Conservation (phyloP, 257 asterid genomes). For the Cinchona pubescens region DNA sequence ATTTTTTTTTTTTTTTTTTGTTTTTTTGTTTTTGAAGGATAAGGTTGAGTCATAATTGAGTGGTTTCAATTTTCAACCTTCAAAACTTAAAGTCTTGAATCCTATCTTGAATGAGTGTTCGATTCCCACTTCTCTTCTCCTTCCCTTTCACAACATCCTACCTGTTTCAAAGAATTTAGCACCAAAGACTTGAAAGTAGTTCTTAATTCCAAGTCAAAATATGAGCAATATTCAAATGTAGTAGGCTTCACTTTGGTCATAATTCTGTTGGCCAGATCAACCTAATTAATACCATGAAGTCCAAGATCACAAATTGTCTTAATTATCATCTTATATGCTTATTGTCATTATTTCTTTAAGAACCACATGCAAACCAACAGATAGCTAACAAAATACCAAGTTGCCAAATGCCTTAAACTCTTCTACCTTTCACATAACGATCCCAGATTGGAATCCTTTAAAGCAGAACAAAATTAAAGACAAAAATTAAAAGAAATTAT, state of each 20-base stretch:
- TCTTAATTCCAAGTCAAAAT: neutral
- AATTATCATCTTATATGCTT: neutral
- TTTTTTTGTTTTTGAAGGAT: no score
- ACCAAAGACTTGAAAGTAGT: neutral
- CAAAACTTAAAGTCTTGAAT: no score
- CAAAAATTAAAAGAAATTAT: neutral
- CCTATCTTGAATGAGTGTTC: neutral
- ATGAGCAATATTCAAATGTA: neutral
- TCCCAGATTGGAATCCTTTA: no score
- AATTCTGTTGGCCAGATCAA: neutral
- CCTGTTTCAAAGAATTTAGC: neutral
- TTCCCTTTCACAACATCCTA: neutral
- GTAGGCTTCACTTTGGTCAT: neutral
- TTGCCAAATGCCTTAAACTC: neutral
- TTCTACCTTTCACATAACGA: neutral
- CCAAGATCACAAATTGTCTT: neutral
- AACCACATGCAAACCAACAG: neutral
- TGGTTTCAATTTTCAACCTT: no score
- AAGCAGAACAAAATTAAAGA: no score
- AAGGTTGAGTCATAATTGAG: no score
- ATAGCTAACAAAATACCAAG: neutral
- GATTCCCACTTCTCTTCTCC: neutral
- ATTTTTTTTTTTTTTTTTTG: no score
- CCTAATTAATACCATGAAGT: neutral
- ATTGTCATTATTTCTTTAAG: neutral